phyloP scores from a whole-genome alignment of 192 early-diverging fungal genomes.

The Coemansia sp. region DNA sequence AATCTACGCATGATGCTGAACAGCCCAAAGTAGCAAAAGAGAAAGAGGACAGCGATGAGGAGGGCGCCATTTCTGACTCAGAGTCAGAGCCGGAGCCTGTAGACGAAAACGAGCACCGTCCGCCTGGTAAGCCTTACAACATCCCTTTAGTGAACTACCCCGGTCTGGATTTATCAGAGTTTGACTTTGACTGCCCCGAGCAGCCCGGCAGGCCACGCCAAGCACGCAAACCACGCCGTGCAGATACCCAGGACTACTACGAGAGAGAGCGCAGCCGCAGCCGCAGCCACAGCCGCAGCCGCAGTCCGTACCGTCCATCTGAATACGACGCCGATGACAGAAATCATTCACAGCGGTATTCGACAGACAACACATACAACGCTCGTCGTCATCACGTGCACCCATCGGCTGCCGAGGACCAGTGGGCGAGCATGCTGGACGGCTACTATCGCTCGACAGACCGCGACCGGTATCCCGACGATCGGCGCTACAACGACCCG shows the following conservation, averaged over 20 bases:
- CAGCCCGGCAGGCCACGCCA: constrained; percentile 20
- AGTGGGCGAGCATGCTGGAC: constrained; percentile 25
- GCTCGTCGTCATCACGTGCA: background rate
- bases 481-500: background rate
- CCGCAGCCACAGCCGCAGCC: background rate
- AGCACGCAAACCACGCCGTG: background rate
- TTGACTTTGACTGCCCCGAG: constrained; percentile 26
- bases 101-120: constrained; percentile 1
- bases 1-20: background rate
- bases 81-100: constrained; percentile 1
- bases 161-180: constrained; percentile 31
- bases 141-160: constrained; percentile 38
- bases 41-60: constrained; percentile 20
- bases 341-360: too few relatives aligned
- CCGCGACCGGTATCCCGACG: background rate
- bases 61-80: constrained; percentile 24
- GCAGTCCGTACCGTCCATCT: too few relatives aligned
- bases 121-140: constrained; percentile 13
- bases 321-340: too few relatives aligned
- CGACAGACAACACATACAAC: background rate
- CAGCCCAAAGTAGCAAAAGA: background rate
- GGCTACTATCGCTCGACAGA: constrained; percentile 16
- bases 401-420: background rate
- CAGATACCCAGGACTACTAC: constrained; percentile 8
- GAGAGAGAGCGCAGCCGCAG: constrained; percentile 1